A percentile compares a stretch with the other conserved stretches of the same genome.
phyloP scores from a whole-genome alignment of 2,329 filamentous ascomycete genomes.

The Fusarium musae region DNA sequence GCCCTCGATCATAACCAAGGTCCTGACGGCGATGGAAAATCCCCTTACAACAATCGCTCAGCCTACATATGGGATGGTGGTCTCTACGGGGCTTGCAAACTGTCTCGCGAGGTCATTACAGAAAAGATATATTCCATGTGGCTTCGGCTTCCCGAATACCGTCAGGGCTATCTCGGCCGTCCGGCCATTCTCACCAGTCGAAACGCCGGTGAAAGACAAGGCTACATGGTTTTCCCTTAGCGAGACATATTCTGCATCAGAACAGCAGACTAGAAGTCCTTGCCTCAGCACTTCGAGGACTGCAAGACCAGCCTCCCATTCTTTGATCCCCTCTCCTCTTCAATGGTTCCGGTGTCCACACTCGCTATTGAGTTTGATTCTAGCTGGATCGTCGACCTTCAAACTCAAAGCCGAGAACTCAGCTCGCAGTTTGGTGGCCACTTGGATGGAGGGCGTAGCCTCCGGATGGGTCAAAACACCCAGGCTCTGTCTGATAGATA shows the following conservation, averaged over 20 bases:
- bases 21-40: too few species aligned
- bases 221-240: rapidly evolving
- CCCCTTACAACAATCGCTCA: too few species aligned
- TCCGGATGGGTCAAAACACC: not conserved
- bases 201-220: too few species aligned
- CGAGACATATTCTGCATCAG: rapidly evolving
- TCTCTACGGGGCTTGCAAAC: too few species aligned
- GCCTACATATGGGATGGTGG: too few species aligned
- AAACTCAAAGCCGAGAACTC: not conserved
- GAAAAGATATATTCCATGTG: too few species aligned
- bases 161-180: too few species aligned
- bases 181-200: too few species aligned
- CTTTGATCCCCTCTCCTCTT: rapidly evolving
- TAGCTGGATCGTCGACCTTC: not conserved
- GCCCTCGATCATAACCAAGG: too few species aligned
- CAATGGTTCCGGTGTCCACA: rapidly evolving
- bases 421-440: not conserved
- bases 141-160: too few species aligned
- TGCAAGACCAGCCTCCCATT: rapidly evolving
- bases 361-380: not conserved
- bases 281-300: not conserved
- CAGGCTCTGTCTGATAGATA: not conserved
- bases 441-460: not conserved
- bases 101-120: too few species aligned
- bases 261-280: not conserved